Evolutionary conservation across 163 green algal species (phyloP).

Genomic region (Scenedesmus sp.): DNA sequence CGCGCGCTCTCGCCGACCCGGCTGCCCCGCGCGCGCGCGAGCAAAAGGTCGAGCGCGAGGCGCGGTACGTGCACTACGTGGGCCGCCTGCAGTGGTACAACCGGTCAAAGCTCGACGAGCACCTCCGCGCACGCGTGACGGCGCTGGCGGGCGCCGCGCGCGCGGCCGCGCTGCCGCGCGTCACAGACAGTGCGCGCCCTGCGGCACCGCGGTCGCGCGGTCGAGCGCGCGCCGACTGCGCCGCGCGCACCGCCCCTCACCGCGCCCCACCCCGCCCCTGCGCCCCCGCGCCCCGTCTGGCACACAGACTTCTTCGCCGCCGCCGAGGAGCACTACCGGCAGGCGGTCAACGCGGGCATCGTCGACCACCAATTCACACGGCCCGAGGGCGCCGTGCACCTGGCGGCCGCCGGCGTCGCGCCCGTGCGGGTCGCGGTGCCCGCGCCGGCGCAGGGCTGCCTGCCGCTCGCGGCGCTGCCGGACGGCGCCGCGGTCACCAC

Average conservation of each 20-base stretch:
- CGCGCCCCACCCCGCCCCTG: no score
- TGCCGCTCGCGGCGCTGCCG: conserved; percentile 53
- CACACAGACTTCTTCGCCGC: conserved; percentile 58
- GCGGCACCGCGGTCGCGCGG: no score
- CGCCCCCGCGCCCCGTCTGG: no score
- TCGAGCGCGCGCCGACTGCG: no score
- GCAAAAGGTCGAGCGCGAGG: conserved; percentile 67
- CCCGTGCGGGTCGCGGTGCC: conserved; percentile 36
- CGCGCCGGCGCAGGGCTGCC: conserved; percentile 60
- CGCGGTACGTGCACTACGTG: conserved; percentile 68
- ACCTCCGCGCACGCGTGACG: conserved; percentile 56
- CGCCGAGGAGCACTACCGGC: conserved; percentile 59
- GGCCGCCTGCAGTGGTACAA: conserved; percentile 61
- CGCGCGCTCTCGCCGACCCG: neutral
- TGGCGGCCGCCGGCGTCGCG: conserved; percentile 64
- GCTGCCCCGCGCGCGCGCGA: neutral
- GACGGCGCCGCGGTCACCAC: conserved; percentile 29
- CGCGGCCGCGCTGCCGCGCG: conserved; percentile 13
- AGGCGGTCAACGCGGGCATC: conserved; percentile 72
- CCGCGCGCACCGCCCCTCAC: no score
- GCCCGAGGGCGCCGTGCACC: conserved; percentile 52
- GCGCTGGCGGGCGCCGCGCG: conserved; percentile 37
- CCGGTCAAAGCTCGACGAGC: conserved; percentile 60
- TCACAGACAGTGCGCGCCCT: no score
- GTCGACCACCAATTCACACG: conserved; percentile 66